Evolutionary conservation across 2,329 filamentous ascomycete species (phyloP).

Genomic region (Neonectria magnoliae): DNA sequence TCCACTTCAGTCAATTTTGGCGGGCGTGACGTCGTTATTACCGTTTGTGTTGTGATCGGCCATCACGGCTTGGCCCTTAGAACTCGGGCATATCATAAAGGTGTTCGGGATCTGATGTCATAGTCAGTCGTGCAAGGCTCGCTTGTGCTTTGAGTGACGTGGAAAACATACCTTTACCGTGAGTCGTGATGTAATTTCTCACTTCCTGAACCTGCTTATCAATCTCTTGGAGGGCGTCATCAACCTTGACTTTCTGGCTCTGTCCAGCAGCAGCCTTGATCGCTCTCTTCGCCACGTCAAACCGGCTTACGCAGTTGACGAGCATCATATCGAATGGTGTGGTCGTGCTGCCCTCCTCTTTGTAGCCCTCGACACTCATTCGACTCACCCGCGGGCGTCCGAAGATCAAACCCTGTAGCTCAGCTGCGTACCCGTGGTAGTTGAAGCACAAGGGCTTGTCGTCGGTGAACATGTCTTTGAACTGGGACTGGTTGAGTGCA

Average conservation of each 20-base stretch:
- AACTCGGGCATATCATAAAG: background rate
- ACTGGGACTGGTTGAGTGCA: constrained; percentile 61
- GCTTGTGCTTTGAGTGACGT: background rate
- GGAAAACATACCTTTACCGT: constrained; percentile 58
- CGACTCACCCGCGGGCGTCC: constrained; percentile 62
- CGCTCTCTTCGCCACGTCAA: constrained; percentile 66
- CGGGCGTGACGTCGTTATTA: too few species aligned
- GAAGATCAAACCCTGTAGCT: constrained; percentile 70
- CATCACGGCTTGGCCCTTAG: background rate
- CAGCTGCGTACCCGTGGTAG: constrained; percentile 72
- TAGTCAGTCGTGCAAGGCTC: background rate
- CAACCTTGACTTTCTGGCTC: constrained; percentile 60
- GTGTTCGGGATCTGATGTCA: background rate
- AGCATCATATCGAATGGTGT: constrained; percentile 79
- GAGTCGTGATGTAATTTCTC: constrained; percentile 60
- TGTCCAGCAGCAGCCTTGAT: constrained; percentile 57
- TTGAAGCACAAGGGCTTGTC: constrained; percentile 70
- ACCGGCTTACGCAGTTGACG: constrained; percentile 67
- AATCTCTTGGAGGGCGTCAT: constrained; percentile 59
- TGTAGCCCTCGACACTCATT: constrained; percentile 67
- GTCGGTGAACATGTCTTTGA: constrained; percentile 65
- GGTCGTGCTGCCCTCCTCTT: constrained; percentile 73
- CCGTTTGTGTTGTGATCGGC: background rate
- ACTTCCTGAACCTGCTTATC: constrained; percentile 59
- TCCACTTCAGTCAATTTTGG: background rate